Evolutionary conservation across 129 eudicot genomes (phyloP), one percentile per base, ranked within the genome.

Genomic region (Flaveria sonorensis): DNA sequence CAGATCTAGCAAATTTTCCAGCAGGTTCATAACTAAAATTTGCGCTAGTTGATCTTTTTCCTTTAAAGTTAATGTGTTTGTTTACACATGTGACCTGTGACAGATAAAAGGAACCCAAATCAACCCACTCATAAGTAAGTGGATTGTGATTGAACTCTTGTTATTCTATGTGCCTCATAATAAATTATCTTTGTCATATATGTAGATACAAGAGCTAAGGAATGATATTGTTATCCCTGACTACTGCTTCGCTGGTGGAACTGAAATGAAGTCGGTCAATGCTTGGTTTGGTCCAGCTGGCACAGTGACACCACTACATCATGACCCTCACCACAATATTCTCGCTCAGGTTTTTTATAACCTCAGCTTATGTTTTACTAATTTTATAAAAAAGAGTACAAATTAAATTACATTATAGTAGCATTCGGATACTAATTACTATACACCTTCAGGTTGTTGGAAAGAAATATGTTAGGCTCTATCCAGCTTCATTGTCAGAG

Each of bases 251-350:
- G 88, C 92, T 83, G 99, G 97, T 68, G 97, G 92, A 39, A 96
- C 97, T 30, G 99, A 95, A 81, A 83, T 95, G 77, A 89, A 92
- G 81, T 82, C 99, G 12, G 71, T 95, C 24, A 92, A 95, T 78
- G 96, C 97, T 66, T 95, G 99, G 99, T 91, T 95, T 79, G 99
- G 99, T 82, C 99, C 99, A 57, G 87, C 99, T 73, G 97, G 96
- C 67, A 95, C 99, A 2, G 97, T 95, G 56, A 95, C 99, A 28
- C 99, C 99, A 1, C 88, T 95, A 86, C 99, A 95, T 84, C 97
- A 95, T 82, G 99, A 95, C 83, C 99, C 99, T 36, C 96, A 95
- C 81, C 99, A 91, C 77, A 94, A 94, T 80, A 91, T 94, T 75
- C 91, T 95, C 82, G 96, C 97, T 75, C 99, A 91, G 96, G 97